Percentiles rank a stretch among this genome's conserved stretches.
Conservation (phyloP, 257 asterid species). For the Apocynum venetum region DNA sequence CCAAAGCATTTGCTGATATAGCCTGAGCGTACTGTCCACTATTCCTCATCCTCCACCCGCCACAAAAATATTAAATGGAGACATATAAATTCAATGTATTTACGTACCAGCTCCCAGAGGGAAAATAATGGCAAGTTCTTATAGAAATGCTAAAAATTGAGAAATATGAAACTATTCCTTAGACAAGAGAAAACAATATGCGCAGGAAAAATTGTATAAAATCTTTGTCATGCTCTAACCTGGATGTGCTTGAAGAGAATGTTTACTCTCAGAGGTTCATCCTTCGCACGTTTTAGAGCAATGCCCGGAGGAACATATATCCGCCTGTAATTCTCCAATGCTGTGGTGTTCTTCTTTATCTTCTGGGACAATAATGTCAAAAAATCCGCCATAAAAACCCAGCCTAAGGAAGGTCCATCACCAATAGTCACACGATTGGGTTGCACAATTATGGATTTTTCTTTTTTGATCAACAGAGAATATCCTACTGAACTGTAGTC, state of each 20-base stretch:
- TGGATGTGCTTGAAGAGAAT: slow-evolving; percentile 34
- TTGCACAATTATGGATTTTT: slow-evolving; percentile 24
- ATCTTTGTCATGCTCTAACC: slow-evolving; percentile 13
- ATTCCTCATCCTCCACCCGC: neutral
- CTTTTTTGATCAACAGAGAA: slow-evolving; percentile 31
- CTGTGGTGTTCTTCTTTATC: slow-evolving; percentile 26
- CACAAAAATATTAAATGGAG: neutral
- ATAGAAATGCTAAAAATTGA: neutral
- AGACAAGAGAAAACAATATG: neutral
- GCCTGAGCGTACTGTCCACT: neutral
- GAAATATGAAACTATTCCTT: neutral
- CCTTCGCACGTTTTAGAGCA: slow-evolving; percentile 19
- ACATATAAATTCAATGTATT: neutral
- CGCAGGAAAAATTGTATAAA: neutral
- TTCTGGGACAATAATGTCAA: slow-evolving; percentile 26
- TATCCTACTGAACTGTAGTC: slow-evolving; percentile 38
- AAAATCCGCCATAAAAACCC: slow-evolving; percentile 34
- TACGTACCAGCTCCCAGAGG: neutral
- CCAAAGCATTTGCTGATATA: neutral
- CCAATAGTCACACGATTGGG: slow-evolving; percentile 32
- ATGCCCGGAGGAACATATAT: slow-evolving; percentile 33
- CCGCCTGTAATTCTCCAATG: slow-evolving; percentile 28
- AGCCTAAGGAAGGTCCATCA: slow-evolving; percentile 34
- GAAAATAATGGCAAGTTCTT: neutral
- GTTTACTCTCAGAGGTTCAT: slow-evolving; percentile 32